These are phyloP conservation scores for Cordyceps javanica DNA, from an alignment of 2,329 filamentous ascomycete genomes.

Conservation along the genomic window DNA sequence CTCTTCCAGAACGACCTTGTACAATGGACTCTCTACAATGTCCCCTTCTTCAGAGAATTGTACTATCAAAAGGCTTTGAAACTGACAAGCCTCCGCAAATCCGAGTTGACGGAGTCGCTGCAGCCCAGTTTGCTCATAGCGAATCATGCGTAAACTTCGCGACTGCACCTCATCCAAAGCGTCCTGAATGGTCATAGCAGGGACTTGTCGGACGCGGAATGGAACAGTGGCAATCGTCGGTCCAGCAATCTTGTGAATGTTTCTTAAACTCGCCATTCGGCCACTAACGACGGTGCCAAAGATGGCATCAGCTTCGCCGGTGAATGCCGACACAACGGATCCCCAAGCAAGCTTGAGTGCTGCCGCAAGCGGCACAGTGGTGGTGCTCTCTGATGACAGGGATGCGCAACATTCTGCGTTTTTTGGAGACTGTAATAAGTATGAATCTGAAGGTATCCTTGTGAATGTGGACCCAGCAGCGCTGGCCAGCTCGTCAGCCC, in stretches of 20 bases:
- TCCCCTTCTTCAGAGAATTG: not conserved
- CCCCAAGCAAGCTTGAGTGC: slow-evolving; percentile 13
- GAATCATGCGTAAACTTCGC: slow-evolving; percentile 1
- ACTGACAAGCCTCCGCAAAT: slow-evolving; percentile 45
- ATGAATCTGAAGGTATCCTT: slow-evolving; percentile 24
- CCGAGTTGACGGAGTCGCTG: slow-evolving; percentile 49
- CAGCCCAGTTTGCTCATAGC: slow-evolving; percentile 49
- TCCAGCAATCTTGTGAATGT: slow-evolving; percentile 11
- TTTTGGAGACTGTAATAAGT: slow-evolving; percentile 16
- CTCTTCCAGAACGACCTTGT: not conserved
- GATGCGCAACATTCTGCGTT: not conserved
- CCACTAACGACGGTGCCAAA: slow-evolving; percentile 13
- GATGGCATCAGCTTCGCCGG: slow-evolving; percentile 8
- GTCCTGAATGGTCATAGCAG: not conserved
- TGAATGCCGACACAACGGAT: slow-evolving; percentile 7
- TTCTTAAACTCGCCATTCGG: slow-evolving; percentile 12
- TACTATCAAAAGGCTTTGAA: slow-evolving; percentile 29
- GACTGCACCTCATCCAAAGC: slow-evolving; percentile 7
- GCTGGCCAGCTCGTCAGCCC: not conserved
- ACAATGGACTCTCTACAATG: not conserved
- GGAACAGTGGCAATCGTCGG: slow-evolving; percentile 23
- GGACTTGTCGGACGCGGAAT: slow-evolving; percentile 4
- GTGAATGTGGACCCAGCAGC: slow-evolving; percentile 34
- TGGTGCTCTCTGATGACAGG: slow-evolving; percentile 21
- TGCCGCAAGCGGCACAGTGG: slow-evolving; percentile 32